Conservation (phyloP, 352 stramenopile species). For the Globisporangium takayamanum region DNA sequence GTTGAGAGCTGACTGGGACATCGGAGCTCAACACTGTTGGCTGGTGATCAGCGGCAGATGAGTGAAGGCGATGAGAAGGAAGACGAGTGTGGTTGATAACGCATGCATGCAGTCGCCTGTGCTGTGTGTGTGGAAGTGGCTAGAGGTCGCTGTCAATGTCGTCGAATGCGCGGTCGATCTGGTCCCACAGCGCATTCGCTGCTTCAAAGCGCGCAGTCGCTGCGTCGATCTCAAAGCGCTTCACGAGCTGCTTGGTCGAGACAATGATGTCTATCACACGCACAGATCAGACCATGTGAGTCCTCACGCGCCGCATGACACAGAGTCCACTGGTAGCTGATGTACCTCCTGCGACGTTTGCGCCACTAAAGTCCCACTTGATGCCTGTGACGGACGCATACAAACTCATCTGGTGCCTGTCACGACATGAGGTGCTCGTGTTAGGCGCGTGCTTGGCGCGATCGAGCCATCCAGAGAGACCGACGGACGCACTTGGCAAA, state of each 20-base stretch:
- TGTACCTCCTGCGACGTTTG: constrained; percentile 40
- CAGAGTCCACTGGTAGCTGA: neutral
- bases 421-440: neutral
- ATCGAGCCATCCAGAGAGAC: neutral
- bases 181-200: constrained; percentile 61
- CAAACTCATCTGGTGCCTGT: constrained; percentile 71
- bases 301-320: no score
- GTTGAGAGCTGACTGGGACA: no score
- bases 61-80: neutral
- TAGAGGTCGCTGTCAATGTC: constrained; percentile 48
- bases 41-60: neutral
- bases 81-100: neutral
- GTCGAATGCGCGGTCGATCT: constrained; percentile 62
- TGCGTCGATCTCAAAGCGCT: constrained; percentile 51
- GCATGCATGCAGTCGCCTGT: neutral
- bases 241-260: constrained; percentile 43
- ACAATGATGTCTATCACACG: constrained; percentile 49
- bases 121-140: neutral
- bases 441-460: no score
- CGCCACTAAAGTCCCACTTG: constrained; percentile 66
- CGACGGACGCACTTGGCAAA: constrained; percentile 49
- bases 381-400: constrained; percentile 72
- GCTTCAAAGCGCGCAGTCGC: constrained; percentile 44
- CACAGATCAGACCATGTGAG: neutral
- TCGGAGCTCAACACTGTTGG: neutral